Evolutionary conservation across 371 early-diverging fungal genomes (phyloP).

Genomic region (Phascolomyces articulosus): DNA sequence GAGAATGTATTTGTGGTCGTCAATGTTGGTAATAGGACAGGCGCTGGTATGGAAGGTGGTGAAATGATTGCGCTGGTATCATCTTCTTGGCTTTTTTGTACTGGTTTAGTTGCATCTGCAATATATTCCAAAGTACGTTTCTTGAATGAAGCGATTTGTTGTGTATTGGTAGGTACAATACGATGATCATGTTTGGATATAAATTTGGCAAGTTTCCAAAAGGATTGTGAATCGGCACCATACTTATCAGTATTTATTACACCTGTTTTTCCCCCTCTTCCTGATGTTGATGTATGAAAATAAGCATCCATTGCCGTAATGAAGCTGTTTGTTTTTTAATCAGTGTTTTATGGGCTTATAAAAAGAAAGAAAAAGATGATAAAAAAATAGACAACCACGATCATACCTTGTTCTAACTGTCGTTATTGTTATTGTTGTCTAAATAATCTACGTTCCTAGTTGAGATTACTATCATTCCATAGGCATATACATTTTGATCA

Average conservation of each 20-base stretch:
- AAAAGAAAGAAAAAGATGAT: background rate
- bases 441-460: background rate
- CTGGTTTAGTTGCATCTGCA: background rate
- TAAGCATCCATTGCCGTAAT: conserved; percentile 3
- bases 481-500: background rate
- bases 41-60: background rate
- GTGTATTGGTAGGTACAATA: background rate
- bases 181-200: conserved; percentile 1
- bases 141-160: background rate
- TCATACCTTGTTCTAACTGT: no score
- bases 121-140: background rate
- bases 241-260: background rate
- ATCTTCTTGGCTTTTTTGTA: background rate
- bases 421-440: no score
- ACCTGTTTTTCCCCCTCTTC: background rate
- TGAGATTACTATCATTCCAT: conserved; percentile 4
- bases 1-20: background rate
- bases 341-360: background rate
- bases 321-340: background rate
- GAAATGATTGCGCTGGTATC: background rate
- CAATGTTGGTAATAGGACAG: background rate
- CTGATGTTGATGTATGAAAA: conserved; percentile 2
- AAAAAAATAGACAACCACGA: background rate
- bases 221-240: background rate
- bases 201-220: background rate